A percentile compares a stretch with the other conserved stretches of the same genome.
Evolutionary conservation across 2,329 filamentous ascomycete species (phyloP).

Genomic region (Alternaria alternata): DNA sequence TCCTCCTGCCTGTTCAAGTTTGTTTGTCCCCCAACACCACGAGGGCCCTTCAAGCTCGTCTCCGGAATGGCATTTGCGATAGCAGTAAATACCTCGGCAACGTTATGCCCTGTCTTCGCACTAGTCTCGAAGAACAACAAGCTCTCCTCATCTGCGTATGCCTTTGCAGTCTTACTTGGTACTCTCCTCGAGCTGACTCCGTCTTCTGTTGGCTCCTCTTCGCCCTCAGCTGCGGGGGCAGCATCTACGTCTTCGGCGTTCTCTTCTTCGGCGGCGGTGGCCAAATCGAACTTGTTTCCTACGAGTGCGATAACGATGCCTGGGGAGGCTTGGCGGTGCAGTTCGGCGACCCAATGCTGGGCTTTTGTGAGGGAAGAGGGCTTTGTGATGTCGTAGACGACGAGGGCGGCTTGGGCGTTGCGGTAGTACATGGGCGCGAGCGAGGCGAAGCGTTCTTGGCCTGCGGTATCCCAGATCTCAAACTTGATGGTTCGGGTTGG

Average conservation of each 20-base stretch:
- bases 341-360: conserved; percentile 97
- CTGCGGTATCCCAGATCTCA: conserved; percentile 95
- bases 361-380: conserved; percentile 94
- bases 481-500: conserved; percentile 78
- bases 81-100: conserved; percentile 94
- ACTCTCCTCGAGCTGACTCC: conserved; percentile 84
- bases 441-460: conserved; percentile 95
- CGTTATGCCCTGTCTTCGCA: conserved; percentile 94
- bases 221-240: conserved; percentile 59
- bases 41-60: conserved; percentile 88
- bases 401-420: conserved; percentile 95
- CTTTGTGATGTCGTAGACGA: conserved; percentile 98
- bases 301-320: conserved; percentile 97
- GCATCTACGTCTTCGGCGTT: conserved; percentile 61
- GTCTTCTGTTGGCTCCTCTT: conserved; percentile 64
- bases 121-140: conserved; percentile 98
- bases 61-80: conserved; percentile 98
- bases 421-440: conserved; percentile 99
- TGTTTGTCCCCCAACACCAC: conserved; percentile 69
- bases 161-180: conserved; percentile 86
- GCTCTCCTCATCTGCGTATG: conserved; percentile 93
- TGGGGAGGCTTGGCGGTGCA: conserved; percentile 93
- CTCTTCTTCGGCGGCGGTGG: conserved; percentile 53
- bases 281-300: conserved; percentile 87
- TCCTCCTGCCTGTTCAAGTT: conserved; percentile 67